Base-by-base conservation (phyloP, 148 eudicot genomes). In the Vaccinium corymbosum region DNA sequence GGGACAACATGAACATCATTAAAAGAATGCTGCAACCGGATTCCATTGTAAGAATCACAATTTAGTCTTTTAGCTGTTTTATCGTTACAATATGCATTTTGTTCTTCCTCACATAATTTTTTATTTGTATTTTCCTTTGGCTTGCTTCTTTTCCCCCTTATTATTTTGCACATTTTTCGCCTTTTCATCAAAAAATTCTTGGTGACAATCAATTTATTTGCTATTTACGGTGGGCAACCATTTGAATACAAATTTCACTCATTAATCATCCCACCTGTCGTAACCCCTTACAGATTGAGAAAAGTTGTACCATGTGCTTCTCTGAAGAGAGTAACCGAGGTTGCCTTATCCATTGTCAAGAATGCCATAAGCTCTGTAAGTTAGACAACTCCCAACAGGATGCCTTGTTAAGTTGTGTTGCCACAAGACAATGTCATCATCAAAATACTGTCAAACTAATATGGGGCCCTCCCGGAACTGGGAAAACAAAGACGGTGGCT, bases 391-490 rank as follows among this genome's bases (percentile, higher is more conserved):
- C 91, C 4, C 95, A 92, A 87, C 79, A 61, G 29, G 57, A 12
- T 6, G 93, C 93, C 25, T 87, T 92, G 49, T 71, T 84, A 3
- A 83, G 81, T 50, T 87, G 92, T 81, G 72, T 89, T 77, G 75
- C 75, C 73, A 86, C 86, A 83, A 90, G 88, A 55, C 79, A 91
- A 52, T 91, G 92, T 72, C 74, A 46, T 35, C 82, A 88, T 51
- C 76, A 84, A 20, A 81, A 83, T 20, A 84, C 66, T 13, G 80
- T 90, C n/a, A 89, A 89, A 74, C 90, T 93, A 22, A 93, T 93
- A 46, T 91, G 95, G 93, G 93, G 95, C 12, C 95, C 95, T 46
- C 92, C 93, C 0, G 93, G 95, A 22, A 93, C 92, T 2, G 93
- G 95, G 57, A 92, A 90, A 79, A 92, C 94, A 3, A 92, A 90